Evolutionary conservation across 73 alveolate species (phyloP).

Genomic region (Tetrahymena elliotti): DNA sequence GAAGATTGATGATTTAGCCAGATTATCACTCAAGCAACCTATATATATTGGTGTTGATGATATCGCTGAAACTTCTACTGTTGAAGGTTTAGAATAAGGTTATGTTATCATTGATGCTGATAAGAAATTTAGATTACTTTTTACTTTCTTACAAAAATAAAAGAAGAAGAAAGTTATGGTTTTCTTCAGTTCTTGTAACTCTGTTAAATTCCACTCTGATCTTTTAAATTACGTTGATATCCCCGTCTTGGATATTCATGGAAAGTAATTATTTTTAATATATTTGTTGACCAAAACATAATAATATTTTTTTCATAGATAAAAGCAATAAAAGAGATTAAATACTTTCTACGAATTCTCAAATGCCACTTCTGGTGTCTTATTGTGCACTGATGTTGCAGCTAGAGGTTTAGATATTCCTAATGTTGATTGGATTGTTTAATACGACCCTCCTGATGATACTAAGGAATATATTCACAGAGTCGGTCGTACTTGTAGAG

Average conservation of each 20-base stretch:
- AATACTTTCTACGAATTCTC: constrained; percentile 96
- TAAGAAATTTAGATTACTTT: constrained; percentile 73
- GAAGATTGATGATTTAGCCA: constrained; percentile 88
- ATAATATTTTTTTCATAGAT: neutral
- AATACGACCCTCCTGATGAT: constrained; percentile 99
- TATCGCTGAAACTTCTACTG: constrained; percentile 54
- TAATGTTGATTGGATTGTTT: constrained; percentile 83
- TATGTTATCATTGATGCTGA: constrained; percentile 83
- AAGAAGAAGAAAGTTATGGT: constrained; percentile 88
- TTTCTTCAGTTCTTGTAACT: constrained; percentile 87
- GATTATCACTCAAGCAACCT: constrained; percentile 86
- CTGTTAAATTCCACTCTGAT: constrained; percentile 94
- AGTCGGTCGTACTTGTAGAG: constrained; percentile 99
- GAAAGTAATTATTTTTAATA: neutral
- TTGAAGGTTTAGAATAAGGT: constrained; percentile 79
- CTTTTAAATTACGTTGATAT: constrained; percentile 96
- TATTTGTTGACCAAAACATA: neutral
- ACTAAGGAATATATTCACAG: constrained; percentile 98
- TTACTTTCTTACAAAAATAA: constrained; percentile 84
- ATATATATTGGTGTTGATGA: constrained; percentile 62
- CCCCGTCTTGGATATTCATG: constrained; percentile 64
- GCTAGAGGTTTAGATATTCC: constrained; percentile 94
- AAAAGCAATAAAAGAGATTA: constrained; percentile 50
- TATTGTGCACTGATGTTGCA: constrained; percentile 99
- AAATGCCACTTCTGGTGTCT: constrained; percentile 87